Conservation (phyloP, 2,329 filamentous ascomycete species). For the Nemania serpens region DNA sequence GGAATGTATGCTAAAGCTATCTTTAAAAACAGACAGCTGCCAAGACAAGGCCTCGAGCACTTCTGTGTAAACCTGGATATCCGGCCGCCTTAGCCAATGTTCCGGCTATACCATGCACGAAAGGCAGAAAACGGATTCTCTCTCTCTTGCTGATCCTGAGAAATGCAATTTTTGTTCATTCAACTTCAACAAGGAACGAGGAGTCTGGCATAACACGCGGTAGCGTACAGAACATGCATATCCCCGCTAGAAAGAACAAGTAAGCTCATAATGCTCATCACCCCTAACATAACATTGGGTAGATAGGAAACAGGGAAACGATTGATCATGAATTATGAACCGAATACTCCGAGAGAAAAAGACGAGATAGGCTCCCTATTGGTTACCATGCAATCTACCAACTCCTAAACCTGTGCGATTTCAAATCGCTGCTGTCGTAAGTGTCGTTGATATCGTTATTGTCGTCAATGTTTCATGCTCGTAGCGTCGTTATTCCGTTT, state of each 20-base stretch:
- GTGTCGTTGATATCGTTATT: slow-evolving; percentile 11
- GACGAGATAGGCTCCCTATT: not conserved
- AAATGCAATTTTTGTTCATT: slow-evolving; percentile 5
- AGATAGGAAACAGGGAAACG: not conserved
- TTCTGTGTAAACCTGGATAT: no score
- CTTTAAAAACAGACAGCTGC: no score
- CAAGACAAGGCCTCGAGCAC: no score
- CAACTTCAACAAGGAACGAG: not conserved
- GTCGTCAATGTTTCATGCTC: slow-evolving; percentile 5
- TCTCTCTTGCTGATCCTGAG: not conserved
- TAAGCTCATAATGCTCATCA: not conserved
- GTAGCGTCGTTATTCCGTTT: not conserved
- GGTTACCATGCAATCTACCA: slow-evolving; percentile 28
- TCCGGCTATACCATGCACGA: not conserved
- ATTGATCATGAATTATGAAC: not conserved
- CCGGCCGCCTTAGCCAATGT: not conserved
- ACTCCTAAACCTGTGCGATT: not conserved
- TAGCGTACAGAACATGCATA: slow-evolving; percentile 11
- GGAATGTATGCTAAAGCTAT: no score
- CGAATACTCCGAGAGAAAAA: not conserved
- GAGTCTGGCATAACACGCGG: not conserved
- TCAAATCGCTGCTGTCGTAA: slow-evolving; percentile 13
- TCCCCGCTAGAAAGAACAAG: not conserved
- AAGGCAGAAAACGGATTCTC: not conserved
- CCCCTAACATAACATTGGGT: not conserved